Evolutionary conservation across 1,284 basidiomycete genomes (phyloP), one percentile per base, ranked within the genome.

Genomic region (Fomitopsis palustris): DNA sequence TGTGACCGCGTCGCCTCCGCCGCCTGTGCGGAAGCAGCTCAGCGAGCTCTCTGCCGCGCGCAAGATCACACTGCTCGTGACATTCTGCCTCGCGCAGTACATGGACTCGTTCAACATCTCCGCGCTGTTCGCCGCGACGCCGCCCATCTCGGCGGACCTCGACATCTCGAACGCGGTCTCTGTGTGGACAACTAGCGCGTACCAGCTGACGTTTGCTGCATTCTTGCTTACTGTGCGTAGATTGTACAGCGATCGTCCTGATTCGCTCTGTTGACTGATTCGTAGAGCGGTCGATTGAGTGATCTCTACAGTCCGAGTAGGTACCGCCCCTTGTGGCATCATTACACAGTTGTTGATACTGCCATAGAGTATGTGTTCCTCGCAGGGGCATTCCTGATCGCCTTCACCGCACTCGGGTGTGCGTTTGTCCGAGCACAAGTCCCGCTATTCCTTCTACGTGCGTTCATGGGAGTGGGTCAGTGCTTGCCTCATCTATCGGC

Each of bases 121-220:
- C 8, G 65, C 70, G 27, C 53, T 73, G 5, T 65, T 72, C 45
- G 57, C 66, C 10, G 69, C 68, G 3, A 65, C 70, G 21, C 69
- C 72, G 10, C 55, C 61, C 41, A 61, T 74, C 49, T 60, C 64
- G n/a, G 31, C 17, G 19, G 59, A 65, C 19, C 62, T 75, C 43
- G 41, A 62, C 47, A 70, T 74, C 49, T 60, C 62, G 43, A 56
- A 65, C 29, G 67, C 63, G 47, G 66, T 73, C 51, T 64, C 61
- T 17, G 62, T 66, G 42, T 79, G 77, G 78, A 57, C 77, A 21
- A 62, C 77, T 38, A 74, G 74, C 59, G 77, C 71, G n/a, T 78
- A 71, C 57, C 76, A 78, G 55, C 66, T 79, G 42, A 79, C 77
- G 4, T 78, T 78, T 58, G 77, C 78, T 9, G 68, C 77, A 1